Conservation (phyloP, 208 protist species). For the Acanthamoeba sp. region DNA sequence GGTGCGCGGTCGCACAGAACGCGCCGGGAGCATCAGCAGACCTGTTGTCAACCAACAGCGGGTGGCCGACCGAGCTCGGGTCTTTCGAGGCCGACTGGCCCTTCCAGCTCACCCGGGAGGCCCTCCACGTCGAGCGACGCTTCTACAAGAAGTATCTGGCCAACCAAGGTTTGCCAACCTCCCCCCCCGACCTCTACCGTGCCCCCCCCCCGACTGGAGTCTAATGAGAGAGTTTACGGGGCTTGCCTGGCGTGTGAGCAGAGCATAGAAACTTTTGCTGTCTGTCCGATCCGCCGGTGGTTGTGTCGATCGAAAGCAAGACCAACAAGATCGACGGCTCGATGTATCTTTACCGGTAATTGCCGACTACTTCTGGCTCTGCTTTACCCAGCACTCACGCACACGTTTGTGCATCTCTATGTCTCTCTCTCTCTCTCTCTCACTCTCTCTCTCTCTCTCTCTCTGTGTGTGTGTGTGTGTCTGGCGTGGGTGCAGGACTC, state of each 20-base stretch:
- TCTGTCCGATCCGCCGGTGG: not conserved
- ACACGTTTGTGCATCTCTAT: no score
- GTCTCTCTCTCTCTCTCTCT: no score
- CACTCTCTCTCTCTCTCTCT: no score
- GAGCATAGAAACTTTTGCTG: conserved; percentile 16
- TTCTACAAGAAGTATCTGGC: conserved; percentile 36
- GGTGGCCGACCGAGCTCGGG: conserved; percentile 7
- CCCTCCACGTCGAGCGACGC: not conserved
- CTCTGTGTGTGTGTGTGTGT: no score
- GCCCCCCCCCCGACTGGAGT: no score
- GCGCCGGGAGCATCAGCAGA: not conserved
- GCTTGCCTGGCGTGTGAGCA: not conserved
- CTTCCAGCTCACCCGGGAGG: not conserved
- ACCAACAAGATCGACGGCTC: conserved; percentile 1
- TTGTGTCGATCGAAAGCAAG: conserved; percentile 5
- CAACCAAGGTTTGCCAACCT: not conserved
- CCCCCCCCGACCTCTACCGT: no score
- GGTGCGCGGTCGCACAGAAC: not conserved
- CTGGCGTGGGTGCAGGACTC: not conserved
- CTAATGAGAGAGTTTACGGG: no score
- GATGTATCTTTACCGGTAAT: not conserved
- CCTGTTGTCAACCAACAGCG: not conserved
- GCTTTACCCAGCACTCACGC: no score
- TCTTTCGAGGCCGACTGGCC: not conserved
- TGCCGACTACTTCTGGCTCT: no score